These are phyloP conservation scores for Camellia lanceoleosa DNA, from an alignment of 148 eudicot genomes.

Conservation along the genomic window DNA sequence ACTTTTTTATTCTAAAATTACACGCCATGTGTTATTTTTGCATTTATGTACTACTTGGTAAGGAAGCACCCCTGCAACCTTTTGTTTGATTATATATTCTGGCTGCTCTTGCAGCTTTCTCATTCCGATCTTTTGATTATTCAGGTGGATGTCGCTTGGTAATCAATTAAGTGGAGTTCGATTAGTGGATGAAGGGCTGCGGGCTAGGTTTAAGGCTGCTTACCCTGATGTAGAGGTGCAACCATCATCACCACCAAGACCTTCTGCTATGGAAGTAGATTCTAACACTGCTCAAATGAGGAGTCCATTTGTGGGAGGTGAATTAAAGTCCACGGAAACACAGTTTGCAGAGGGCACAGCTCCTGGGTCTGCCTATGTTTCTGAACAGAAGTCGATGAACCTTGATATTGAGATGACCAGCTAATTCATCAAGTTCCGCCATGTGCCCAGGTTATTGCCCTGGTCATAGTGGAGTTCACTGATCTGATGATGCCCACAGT, in stretches of 20 bases:
- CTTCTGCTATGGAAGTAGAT: constrained; percentile 76
- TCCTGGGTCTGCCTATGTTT: constrained; percentile 27
- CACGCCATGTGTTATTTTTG: too few relatives aligned
- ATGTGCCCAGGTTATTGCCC: background rate
- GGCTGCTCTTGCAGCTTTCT: background rate
- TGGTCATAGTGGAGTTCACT: background rate
- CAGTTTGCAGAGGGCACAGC: constrained; percentile 34
- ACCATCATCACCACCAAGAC: constrained; percentile 86
- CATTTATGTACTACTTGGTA: too few relatives aligned
- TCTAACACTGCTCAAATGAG: constrained; percentile 21
- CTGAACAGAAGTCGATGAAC: constrained; percentile 42
- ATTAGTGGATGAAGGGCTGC: constrained; percentile 79
- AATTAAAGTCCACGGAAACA: constrained; percentile 33
- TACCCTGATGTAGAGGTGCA: constrained; percentile 92
- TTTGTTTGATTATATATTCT: too few relatives aligned
- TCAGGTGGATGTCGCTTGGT: constrained; percentile 87
- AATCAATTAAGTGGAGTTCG: constrained; percentile 78
- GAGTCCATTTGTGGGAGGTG: constrained; percentile 47
- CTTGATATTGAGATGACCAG: constrained; percentile 53
- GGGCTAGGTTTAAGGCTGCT: constrained; percentile 95
- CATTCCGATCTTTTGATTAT: background rate
- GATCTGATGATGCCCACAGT: background rate
- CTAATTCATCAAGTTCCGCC: constrained; percentile 21
- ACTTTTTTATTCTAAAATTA: too few relatives aligned
- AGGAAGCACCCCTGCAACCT: too few relatives aligned